Evolutionary conservation across 352 stramenopile genomes (phyloP).

Genomic region (Halophytophthora polymorphica): DNA sequence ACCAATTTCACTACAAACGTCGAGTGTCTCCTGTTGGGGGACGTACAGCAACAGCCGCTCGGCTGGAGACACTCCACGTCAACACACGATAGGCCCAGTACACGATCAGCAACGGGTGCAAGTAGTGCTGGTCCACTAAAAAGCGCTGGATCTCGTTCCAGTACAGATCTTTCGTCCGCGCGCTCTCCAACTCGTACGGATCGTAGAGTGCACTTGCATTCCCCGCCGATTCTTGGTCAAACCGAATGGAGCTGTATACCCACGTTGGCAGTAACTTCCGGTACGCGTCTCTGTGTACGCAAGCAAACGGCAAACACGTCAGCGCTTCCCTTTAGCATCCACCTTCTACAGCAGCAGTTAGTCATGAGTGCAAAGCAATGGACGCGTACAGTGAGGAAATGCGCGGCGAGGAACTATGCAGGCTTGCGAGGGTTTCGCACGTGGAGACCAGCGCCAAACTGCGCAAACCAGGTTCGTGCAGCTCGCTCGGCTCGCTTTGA

Average conservation of each 20-base stretch:
- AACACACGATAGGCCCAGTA: conserved; percentile 72
- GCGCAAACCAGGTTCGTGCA: background rate
- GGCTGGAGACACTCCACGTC: conserved; percentile 61
- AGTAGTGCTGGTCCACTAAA: conserved; percentile 48
- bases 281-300: conserved; percentile 29
- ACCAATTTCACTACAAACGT: background rate
- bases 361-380: background rate
- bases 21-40: background rate
- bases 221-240: conserved; percentile 13
- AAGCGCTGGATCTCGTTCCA: conserved; percentile 82
- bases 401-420: conserved; percentile 19
- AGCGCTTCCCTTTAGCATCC: background rate
- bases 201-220: conserved; percentile 34
- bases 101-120: conserved; percentile 57
- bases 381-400: conserved; percentile 25
- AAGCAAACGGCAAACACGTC: background rate
- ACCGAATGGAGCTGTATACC: conserved; percentile 33
- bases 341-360: no score
- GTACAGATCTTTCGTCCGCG: conserved; percentile 65
- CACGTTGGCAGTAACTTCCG: conserved; percentile 34
- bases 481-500: conserved; percentile 6
- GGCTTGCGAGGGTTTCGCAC: conserved; percentile 23
- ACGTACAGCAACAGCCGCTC: conserved; percentile 53
- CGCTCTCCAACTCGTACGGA: conserved; percentile 66
- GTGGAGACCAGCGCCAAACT: conserved; percentile 22